Percentiles rank a stretch among this genome's conserved stretches.
Conservation (phyloP, 768 basidiomycete genomes). For the Boletus coccyginus region DNA sequence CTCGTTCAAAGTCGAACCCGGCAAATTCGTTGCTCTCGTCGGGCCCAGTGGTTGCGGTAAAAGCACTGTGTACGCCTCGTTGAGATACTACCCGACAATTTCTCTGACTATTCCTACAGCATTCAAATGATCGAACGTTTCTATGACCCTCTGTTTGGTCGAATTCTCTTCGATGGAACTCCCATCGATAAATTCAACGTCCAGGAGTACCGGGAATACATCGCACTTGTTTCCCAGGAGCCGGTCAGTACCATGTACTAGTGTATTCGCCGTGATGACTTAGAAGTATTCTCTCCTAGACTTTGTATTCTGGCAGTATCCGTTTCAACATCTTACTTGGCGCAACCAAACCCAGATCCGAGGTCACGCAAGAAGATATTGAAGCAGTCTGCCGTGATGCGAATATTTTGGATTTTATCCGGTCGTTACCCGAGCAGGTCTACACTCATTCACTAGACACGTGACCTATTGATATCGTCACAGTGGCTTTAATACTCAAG, state of each 20-base stretch:
- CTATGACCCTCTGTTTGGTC: constrained; percentile 76
- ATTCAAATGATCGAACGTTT: constrained; percentile 84
- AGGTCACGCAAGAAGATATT: constrained; percentile 85
- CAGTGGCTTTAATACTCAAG: constrained; percentile 84
- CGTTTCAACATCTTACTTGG: constrained; percentile 92
- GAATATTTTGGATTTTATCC: constrained; percentile 89
- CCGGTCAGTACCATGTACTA: constrained; percentile 37
- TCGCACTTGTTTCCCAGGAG: constrained; percentile 90
- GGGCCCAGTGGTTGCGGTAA: constrained; percentile 82
- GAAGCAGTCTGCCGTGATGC: constrained; percentile 83
- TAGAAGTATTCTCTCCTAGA: constrained; percentile 28
- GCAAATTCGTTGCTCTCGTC: constrained; percentile 78
- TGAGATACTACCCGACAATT: neutral
- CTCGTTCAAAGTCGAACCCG: constrained; percentile 66
- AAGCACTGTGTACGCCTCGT: constrained; percentile 62
- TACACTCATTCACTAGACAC: neutral
- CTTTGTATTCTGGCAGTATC: constrained; percentile 86
- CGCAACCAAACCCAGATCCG: constrained; percentile 66
- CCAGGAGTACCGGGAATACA: constrained; percentile 82
- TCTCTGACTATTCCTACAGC: constrained; percentile 31
- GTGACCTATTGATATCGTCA: constrained; percentile 5
- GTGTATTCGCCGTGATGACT: constrained; percentile 4
- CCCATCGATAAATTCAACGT: constrained; percentile 76
- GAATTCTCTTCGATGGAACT: constrained; percentile 70
- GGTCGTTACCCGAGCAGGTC: constrained; percentile 73